Evolutionary conservation across 169 alveolate genomes (phyloP).

Genomic region (Theileria luwenshuni): DNA sequence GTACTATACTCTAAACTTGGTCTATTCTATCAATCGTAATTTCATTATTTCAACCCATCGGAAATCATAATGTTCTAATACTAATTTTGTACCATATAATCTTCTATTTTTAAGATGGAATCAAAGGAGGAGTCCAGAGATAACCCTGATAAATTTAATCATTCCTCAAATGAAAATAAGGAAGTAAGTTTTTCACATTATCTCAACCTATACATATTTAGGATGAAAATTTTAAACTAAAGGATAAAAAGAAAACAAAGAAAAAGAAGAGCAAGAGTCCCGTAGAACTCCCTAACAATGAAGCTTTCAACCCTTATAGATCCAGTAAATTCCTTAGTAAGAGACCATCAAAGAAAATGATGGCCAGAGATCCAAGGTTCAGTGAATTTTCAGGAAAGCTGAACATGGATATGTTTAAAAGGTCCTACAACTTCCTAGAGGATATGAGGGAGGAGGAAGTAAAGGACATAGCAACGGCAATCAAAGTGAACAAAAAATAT

Average conservation of each 20-base stretch:
- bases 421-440: conserved; percentile 58
- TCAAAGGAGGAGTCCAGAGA: no score
- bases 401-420: conserved; percentile 57
- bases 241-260: conserved; percentile 19
- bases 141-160: no score
- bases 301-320: conserved; percentile 46
- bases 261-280: conserved; percentile 52
- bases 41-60: no score
- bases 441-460: conserved; percentile 65
- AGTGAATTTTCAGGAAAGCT: conserved; percentile 64
- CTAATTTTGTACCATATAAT: no score
- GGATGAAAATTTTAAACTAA: conserved; percentile 7
- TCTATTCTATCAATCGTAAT: no score
- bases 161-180: no score
- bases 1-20: no score
- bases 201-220: no score
- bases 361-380: conserved; percentile 66
- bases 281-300: conserved; percentile 52
- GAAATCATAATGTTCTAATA: no score
- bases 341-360: conserved; percentile 22
- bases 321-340: conserved; percentile 18
- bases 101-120: no score
- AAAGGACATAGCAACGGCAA: conserved; percentile 39
- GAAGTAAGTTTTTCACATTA: no score
- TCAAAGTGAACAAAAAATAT: conserved; percentile 26